Percentiles rank a stretch among this genome's conserved stretches.
Conservation (phyloP, 106 monocot species). For the Platanthera guangdongensis region DNA sequence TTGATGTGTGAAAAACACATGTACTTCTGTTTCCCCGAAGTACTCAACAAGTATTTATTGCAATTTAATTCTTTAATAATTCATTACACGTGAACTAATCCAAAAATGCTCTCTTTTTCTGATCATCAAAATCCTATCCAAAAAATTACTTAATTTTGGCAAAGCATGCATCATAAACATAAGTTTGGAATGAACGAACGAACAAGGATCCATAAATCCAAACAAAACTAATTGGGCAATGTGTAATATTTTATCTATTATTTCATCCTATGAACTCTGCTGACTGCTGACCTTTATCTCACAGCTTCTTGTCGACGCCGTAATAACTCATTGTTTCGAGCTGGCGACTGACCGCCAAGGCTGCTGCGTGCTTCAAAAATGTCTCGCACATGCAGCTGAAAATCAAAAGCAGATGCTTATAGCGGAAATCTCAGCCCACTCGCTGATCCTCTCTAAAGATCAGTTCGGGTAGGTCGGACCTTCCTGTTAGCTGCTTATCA, state of each 20-base stretch:
- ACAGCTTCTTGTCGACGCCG: constrained; percentile 42
- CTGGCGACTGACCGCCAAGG: constrained; percentile 39
- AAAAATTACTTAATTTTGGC: background rate
- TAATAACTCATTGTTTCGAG: constrained; percentile 25
- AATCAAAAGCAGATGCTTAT: constrained; percentile 5
- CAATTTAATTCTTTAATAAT: background rate
- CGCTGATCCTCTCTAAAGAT: constrained; percentile 7
- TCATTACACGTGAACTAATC: constrained; percentile 3
- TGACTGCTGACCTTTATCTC: background rate
- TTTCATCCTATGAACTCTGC: background rate
- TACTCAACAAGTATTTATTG: background rate
- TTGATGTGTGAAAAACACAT: background rate
- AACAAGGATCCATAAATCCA: background rate
- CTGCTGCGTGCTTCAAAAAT: constrained; percentile 15
- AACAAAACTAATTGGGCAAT: background rate
- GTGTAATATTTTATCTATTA: background rate
- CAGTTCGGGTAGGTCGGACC: background rate
- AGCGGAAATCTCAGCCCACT: constrained; percentile 2
- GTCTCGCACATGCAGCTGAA: background rate
- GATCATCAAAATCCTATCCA: background rate
- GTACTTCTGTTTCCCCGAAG: background rate
- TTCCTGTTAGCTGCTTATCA: background rate
- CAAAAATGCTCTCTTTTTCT: background rate
- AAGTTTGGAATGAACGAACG: background rate
- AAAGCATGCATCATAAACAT: background rate